Evolutionary conservation across 2,329 filamentous ascomycete genomes (phyloP).

Genomic region (Dactylellina haptotyla): DNA sequence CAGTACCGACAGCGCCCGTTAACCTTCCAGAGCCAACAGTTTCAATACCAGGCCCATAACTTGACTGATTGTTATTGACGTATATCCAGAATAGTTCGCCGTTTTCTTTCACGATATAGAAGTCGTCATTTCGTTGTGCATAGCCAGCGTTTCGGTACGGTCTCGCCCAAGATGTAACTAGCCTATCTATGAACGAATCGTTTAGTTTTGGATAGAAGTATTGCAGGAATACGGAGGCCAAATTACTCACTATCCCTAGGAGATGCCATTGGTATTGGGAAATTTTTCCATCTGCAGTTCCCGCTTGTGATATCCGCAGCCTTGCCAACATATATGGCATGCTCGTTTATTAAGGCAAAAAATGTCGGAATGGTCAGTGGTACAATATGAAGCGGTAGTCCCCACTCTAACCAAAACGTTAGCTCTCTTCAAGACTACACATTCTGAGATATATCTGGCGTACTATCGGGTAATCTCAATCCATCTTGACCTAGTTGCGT

Average conservation of each 20-base stretch:
- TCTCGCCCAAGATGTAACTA: constrained; percentile 87
- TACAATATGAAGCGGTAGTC: constrained; percentile 75
- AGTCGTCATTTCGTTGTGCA: constrained; percentile 74
- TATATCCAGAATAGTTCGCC: constrained; percentile 73
- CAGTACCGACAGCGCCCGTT: constrained; percentile 78
- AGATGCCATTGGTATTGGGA: constrained; percentile 56
- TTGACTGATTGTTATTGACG: constrained; percentile 25
- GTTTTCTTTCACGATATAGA: constrained; percentile 89
- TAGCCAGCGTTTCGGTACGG: constrained; percentile 74
- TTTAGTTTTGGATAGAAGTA: constrained; percentile 60
- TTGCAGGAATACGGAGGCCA: constrained; percentile 65
- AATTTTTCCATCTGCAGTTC: constrained; percentile 58
- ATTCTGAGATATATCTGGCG: constrained; percentile 7
- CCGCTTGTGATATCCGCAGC: constrained; percentile 61
- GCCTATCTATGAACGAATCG: constrained; percentile 62
- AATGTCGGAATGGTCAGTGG: constrained; percentile 76
- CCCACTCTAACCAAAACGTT: constrained; percentile 62
- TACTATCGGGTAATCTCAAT: constrained; percentile 64
- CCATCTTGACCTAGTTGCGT: constrained; percentile 66
- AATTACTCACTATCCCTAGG: constrained; percentile 63
- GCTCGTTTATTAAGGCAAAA: constrained; percentile 74
- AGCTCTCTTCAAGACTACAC: constrained; percentile 57
- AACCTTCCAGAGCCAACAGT: constrained; percentile 36
- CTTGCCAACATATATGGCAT: constrained; percentile 66
- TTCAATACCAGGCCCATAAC: constrained; percentile 31